Evolutionary conservation across 2,329 filamentous ascomycete species (phyloP).

Genomic region (Tympanopsis confertula): DNA sequence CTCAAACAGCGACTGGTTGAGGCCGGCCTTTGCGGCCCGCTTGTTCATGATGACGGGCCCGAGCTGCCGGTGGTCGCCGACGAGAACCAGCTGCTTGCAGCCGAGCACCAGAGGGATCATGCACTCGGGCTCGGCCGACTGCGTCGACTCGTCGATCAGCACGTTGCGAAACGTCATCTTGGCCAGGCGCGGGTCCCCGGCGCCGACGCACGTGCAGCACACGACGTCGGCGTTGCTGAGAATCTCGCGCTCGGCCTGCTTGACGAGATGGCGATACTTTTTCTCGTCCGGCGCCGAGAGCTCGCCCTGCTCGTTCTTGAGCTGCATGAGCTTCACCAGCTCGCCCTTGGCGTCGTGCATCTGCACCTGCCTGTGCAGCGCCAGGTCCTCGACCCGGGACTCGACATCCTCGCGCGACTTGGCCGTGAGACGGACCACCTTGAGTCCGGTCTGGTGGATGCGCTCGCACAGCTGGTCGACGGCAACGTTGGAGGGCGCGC

Average conservation of each 20-base stretch:
- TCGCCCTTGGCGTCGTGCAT: slow-evolving; percentile 96
- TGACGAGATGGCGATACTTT: slow-evolving; percentile 91
- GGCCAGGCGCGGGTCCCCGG: slow-evolving; percentile 83
- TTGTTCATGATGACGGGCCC: slow-evolving; percentile 99
- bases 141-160: slow-evolving; percentile 93
- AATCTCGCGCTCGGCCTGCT: slow-evolving; percentile 88
- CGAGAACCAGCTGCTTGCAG: slow-evolving; percentile 97
- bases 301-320: slow-evolving; percentile 86
- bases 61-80: slow-evolving; percentile 95
- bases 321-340: slow-evolving; percentile 78
- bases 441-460: slow-evolving; percentile 85
- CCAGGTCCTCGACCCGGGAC: slow-evolving; percentile 91
- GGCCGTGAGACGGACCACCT: slow-evolving; percentile 91
- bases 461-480: slow-evolving; percentile 97
- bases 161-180: slow-evolving; percentile 99
- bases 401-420: slow-evolving; percentile 98
- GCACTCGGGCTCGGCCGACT: slow-evolving; percentile 94
- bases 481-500: slow-evolving; percentile 93
- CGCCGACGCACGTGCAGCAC: slow-evolving; percentile 96
- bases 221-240: slow-evolving; percentile 92
- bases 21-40: slow-evolving; percentile 91
- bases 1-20: slow-evolving; percentile 98
- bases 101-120: slow-evolving; percentile 96
- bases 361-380: slow-evolving; percentile 90
- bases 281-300: slow-evolving; percentile 94